Base-by-base conservation (phyloP, 306 rosid species). In the Dalbergia oliveri region DNA sequence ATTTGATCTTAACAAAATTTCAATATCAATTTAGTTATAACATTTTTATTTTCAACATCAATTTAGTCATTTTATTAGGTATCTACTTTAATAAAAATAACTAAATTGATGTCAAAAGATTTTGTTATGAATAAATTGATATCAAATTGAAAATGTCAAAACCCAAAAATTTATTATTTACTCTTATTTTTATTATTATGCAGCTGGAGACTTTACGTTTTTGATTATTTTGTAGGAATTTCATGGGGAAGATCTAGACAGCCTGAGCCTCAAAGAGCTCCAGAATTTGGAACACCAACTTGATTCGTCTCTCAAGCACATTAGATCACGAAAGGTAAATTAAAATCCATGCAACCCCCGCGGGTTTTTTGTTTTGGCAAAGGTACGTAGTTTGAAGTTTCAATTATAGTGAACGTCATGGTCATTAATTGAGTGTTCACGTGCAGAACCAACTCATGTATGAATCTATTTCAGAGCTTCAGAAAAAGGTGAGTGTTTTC, bases 281-380 rank as follows among this genome's bases (percentile, higher is more conserved):
- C 98, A 93, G 72, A 90, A 70, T 83, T 82, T 93, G 86, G 99
- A 95, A 82, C 97, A 90, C 31, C 98, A 95, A 76, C 92, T 95
- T 86, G 97, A 90, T 67, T 87, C 91, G 11, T 87, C 97, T 56
- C 90, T 95, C 65, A 95, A 90, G 76, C 97, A 87, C 81, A 73
- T 90, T 41, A 90, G 99, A 84, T 59, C 91, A 37, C 86, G 88
- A 73, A 91, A 95, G 97, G 99, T 91, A 83, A 75, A 26, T 58
- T 44, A 44, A 44, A 44, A 44, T 10, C 43, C 56, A 63, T 49
- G 66, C 34, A 62, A 21, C 14, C 54, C 11, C 12, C 1, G 39
- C n/a, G 8, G 34, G 43, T 61, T 73, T 37, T 37, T 37, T 4
- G 1, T 35, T 33, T 69, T 70, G 62, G 68, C n/a, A 0, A 2